Conservation (phyloP, 805 yeast species). For the Grigorovia transvaalensis region DNA sequence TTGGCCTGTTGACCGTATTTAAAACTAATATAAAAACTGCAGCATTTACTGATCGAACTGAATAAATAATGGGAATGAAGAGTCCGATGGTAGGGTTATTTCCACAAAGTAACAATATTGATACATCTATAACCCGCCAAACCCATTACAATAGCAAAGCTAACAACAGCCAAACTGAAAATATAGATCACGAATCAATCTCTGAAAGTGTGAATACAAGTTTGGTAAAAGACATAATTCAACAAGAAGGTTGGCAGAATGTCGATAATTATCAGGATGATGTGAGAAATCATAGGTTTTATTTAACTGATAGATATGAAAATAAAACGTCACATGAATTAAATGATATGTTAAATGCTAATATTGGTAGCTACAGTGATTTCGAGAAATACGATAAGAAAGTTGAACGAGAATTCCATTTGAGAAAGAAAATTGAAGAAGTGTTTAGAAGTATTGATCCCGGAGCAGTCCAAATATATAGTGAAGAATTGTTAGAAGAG, state of each 20-base stretch:
- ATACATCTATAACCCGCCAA: neutral
- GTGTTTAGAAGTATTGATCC: slow-evolving; percentile 9
- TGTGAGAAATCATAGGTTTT: slow-evolving; percentile 15
- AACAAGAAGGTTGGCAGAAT: slow-evolving; percentile 12
- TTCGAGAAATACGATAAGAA: slow-evolving; percentile 28
- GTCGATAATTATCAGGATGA: slow-evolving; percentile 11
- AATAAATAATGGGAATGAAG: neutral
- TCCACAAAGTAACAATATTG: slow-evolving; percentile 14
- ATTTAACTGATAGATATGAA: slow-evolving; percentile 13
- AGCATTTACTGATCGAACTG: too few species aligned
- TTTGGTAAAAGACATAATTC: slow-evolving; percentile 9
- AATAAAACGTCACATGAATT: slow-evolving; percentile 2
- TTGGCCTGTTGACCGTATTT: too few species aligned
- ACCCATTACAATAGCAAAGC: neutral
- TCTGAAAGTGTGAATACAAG: slow-evolving; percentile 8
- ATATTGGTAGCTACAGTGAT: slow-evolving; percentile 15
- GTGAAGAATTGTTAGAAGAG: slow-evolving; percentile 9
- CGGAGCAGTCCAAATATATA: slow-evolving; percentile 14
- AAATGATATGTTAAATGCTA: slow-evolving; percentile 1
- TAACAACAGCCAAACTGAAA: neutral
- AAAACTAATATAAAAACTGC: too few species aligned
- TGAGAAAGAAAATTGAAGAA: slow-evolving; percentile 21
- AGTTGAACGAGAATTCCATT: slow-evolving; percentile 25
- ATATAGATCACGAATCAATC: neutral
- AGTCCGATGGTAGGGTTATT: slow-evolving; percentile 11